phyloP scores from a whole-genome alignment of 768 basidiomycete genomes.

The Cystofilobasidium capitatum region DNA sequence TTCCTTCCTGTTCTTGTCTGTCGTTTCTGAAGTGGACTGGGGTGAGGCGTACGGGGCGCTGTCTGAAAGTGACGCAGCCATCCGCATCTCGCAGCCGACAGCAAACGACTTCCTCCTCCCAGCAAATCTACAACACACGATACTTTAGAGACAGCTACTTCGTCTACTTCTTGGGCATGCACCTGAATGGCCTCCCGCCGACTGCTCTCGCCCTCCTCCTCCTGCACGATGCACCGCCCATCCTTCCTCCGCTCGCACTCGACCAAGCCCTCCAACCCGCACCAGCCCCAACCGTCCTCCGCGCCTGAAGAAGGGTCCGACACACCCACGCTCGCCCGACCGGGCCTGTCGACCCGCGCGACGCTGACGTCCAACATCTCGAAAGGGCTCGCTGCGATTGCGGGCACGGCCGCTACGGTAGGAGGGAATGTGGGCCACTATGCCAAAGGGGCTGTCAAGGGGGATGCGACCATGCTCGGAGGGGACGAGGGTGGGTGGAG shows the following conservation, averaged over 20 bases:
- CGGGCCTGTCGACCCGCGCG: neutral
- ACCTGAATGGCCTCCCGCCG: too few relatives aligned
- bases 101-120: too few relatives aligned
- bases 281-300: neutral
- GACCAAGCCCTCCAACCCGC: neutral
- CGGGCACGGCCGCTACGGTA: conserved; percentile 18
- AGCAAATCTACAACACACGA: too few relatives aligned
- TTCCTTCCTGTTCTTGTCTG: too few relatives aligned
- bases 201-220: too few relatives aligned
- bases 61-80: too few relatives aligned
- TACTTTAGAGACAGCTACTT: too few relatives aligned
- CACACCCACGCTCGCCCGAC: neutral
- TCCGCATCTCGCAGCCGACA: too few relatives aligned
- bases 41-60: too few relatives aligned
- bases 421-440: conserved; percentile 15
- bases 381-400: conserved; percentile 17
- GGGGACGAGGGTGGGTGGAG: neutral
- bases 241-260: neutral
- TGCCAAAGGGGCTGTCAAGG: neutral
- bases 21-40: too few relatives aligned
- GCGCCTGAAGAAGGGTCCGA: neutral
- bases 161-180: too few relatives aligned
- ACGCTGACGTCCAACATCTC: conserved; percentile 6
- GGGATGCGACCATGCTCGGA: neutral
- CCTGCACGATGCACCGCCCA: neutral